phyloP scores from a whole-genome alignment of 768 basidiomycete species.

The Clavaria fumosa region DNA sequence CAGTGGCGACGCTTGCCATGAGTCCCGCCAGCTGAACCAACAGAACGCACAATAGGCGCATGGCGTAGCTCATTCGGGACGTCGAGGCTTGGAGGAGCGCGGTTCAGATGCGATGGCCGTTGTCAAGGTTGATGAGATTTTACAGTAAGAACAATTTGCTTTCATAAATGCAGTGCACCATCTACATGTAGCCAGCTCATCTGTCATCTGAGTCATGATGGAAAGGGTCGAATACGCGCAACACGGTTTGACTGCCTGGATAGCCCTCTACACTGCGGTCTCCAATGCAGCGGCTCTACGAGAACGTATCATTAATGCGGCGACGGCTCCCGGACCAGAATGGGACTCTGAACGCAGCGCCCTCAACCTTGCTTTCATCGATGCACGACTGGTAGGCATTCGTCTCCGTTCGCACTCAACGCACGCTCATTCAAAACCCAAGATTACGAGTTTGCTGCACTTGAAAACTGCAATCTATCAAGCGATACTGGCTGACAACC shows the following conservation, averaged over 20 bases:
- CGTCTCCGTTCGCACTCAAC: slow-evolving; percentile 4
- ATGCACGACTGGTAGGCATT: slow-evolving; percentile 58
- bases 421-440: not conserved
- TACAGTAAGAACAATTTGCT: too few relatives aligned
- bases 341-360: slow-evolving; percentile 57
- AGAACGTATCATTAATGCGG: slow-evolving; percentile 54
- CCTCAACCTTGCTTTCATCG: slow-evolving; percentile 87
- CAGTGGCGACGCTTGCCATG: too few relatives aligned
- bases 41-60: too few relatives aligned
- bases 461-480: slow-evolving; percentile 75
- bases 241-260: slow-evolving; percentile 26
- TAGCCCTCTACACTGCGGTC: slow-evolving; percentile 55
- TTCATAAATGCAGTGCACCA: slow-evolving; percentile 49
- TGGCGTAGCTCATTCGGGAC: too few relatives aligned
- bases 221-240: too few relatives aligned
- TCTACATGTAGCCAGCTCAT: slow-evolving; percentile 31
- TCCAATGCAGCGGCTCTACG: slow-evolving; percentile 46
- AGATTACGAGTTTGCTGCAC: slow-evolving; percentile 76
- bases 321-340: slow-evolving; percentile 36
- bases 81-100: too few relatives aligned
- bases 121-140: too few relatives aligned
- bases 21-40: too few relatives aligned
- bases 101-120: too few relatives aligned
- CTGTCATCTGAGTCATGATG: too few relatives aligned
- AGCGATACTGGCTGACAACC: slow-evolving; percentile 53